These are phyloP conservation scores for Rhynchospora breviuscula DNA, from an alignment of 176 grass and related monocot species.

Conservation along the genomic window DNA sequence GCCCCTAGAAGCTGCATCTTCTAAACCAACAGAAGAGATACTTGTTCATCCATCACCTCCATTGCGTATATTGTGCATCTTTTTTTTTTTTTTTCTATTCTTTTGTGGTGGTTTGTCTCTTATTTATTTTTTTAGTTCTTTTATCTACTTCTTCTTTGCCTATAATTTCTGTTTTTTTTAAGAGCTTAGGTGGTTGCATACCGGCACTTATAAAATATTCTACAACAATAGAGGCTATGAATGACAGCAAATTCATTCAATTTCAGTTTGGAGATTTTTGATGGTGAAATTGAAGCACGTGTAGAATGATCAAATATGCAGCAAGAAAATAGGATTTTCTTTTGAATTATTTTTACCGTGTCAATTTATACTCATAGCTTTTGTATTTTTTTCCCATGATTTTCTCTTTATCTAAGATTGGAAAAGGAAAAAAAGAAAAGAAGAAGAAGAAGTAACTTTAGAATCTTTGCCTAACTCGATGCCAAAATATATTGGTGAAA, in stretches of 20 bases:
- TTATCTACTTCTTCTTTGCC: background rate
- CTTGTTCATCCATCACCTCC: background rate
- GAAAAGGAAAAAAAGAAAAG: no score
- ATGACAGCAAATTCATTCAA: background rate
- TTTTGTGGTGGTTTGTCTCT: constrained; percentile 18
- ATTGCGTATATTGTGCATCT: background rate
- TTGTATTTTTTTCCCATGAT: no score
- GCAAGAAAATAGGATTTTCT: background rate
- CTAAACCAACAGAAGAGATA: background rate
- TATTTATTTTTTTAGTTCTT: background rate
- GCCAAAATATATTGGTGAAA: no score
- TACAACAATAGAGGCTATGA: background rate
- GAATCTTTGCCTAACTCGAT: background rate
- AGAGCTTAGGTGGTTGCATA: background rate
- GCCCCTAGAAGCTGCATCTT: constrained; percentile 35
- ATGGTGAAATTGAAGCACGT: constrained; percentile 4
- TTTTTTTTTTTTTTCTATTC: background rate
- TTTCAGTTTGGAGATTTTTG: background rate
- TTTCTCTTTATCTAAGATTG: no score
- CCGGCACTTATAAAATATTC: background rate
- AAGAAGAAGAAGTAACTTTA: background rate
- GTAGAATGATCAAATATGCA: background rate
- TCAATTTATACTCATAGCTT: background rate
- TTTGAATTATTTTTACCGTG: background rate
- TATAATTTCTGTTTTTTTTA: background rate